These are phyloP conservation scores for Miscanthus lutarioriparius DNA, from an alignment of 176 grass and related monocot species.

Conservation along the genomic window DNA sequence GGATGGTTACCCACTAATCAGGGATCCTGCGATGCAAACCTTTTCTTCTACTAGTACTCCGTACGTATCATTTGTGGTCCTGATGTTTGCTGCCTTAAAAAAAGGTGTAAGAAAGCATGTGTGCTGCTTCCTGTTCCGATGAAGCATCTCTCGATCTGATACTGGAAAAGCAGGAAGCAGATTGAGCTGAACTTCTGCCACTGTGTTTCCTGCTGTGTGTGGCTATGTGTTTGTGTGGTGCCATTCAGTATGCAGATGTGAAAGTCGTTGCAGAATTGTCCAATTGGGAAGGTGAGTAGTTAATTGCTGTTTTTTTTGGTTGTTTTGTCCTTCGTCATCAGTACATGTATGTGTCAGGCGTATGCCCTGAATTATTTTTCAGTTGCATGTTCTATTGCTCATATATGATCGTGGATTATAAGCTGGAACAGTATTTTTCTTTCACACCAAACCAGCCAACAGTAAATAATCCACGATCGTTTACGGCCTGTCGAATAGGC, in stretches of 20 bases:
- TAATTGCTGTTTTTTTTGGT: too few relatives aligned
- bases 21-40: neutral
- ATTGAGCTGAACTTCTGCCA: neutral
- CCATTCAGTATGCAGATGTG: neutral
- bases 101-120: neutral
- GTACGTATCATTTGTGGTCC: neutral
- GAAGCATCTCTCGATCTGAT: neutral
- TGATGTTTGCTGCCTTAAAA: neutral
- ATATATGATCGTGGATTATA: too few relatives aligned
- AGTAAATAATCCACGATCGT: too few relatives aligned
- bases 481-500: too few relatives aligned
- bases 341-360: too few relatives aligned
- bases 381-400: too few relatives aligned
- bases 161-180: neutral
- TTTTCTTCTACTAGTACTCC: neutral
- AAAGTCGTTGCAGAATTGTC: too few relatives aligned
- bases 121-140: neutral
- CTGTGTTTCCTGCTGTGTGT: neutral
- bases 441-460: too few relatives aligned
- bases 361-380: too few relatives aligned
- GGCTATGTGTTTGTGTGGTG: neutral
- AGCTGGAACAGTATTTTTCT: too few relatives aligned
- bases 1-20: conserved; percentile 25
- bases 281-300: too few relatives aligned
- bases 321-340: too few relatives aligned